phyloP scores from a whole-genome alignment of 176 grass and related monocot species.

The Musa acuminata region DNA sequence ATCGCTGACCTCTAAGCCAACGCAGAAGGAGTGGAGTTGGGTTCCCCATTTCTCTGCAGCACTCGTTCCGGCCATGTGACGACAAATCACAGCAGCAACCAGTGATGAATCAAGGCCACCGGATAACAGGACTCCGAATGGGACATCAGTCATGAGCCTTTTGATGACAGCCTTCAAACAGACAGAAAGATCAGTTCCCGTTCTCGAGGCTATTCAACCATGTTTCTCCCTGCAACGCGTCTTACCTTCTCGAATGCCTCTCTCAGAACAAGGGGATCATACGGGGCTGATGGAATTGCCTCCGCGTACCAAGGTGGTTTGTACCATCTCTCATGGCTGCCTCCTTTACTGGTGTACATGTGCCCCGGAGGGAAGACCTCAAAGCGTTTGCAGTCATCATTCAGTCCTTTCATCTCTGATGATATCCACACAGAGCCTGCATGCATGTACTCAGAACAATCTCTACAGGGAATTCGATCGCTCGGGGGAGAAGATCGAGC shows the following conservation, averaged over 20 bases:
- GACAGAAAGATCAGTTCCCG: not conserved
- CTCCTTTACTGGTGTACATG: conserved; percentile 61
- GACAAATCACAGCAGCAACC: conserved; percentile 71
- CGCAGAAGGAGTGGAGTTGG: conserved; percentile 89
- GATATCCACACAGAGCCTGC: conserved; percentile 81
- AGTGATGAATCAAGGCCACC: conserved; percentile 90
- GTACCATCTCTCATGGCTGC: conserved; percentile 68
- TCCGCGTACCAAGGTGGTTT: conserved; percentile 69
- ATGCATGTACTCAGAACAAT: not conserved
- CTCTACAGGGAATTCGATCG: no score
- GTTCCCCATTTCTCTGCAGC: conserved; percentile 75
- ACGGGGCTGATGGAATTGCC: conserved; percentile 48
- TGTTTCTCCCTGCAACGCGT: no score
- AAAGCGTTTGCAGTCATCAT: conserved; percentile 77
- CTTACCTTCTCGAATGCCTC: conserved; percentile 83
- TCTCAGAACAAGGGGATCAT: conserved; percentile 49
- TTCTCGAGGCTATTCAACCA: no score
- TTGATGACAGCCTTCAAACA: conserved; percentile 61
- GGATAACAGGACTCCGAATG: conserved; percentile 84
- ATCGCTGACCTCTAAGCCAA: conserved; percentile 65
- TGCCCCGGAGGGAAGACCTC: conserved; percentile 75
- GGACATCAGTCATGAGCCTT: conserved; percentile 95
- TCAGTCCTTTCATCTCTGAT: conserved; percentile 87
- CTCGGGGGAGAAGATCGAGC: no score
- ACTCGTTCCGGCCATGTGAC: conserved; percentile 76